Evolutionary conservation across 805 yeast species (phyloP).

Genomic region (Pichia manshurica): DNA sequence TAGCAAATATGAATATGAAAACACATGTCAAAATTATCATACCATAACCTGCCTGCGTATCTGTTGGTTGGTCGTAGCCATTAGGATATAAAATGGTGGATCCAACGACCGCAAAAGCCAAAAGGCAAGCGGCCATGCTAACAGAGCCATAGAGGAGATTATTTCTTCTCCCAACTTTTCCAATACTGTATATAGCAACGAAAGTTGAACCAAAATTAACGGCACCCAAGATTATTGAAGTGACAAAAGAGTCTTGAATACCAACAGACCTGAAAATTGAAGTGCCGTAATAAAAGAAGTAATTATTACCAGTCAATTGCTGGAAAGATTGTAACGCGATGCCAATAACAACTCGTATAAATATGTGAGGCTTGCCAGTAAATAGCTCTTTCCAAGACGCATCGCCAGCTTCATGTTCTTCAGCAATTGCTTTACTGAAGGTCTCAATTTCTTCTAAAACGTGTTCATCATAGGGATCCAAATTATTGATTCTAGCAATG

Average conservation of each 20-base stretch:
- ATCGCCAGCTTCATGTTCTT: slow-evolving; percentile 53
- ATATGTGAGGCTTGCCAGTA: slow-evolving; percentile 55
- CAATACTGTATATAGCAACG: slow-evolving; percentile 46
- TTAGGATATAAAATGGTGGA: slow-evolving; percentile 39
- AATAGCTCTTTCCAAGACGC: slow-evolving; percentile 60
- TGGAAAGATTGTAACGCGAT: slow-evolving; percentile 51
- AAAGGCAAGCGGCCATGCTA: slow-evolving; percentile 49
- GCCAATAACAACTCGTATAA: slow-evolving; percentile 49
- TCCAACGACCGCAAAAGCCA: slow-evolving; percentile 57
- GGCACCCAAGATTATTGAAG: slow-evolving; percentile 49
- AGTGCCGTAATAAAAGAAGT: slow-evolving; percentile 61
- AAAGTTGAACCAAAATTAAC: slow-evolving; percentile 53
- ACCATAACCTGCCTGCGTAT: slow-evolving; percentile 48
- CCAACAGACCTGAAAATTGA: slow-evolving; percentile 54
- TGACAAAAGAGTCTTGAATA: slow-evolving; percentile 45
- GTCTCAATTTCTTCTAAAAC: slow-evolving; percentile 46
- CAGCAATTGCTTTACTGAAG: slow-evolving; percentile 53
- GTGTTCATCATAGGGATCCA: slow-evolving; percentile 44
- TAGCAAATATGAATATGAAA: slow-evolving; percentile 60
- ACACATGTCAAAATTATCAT: slow-evolving; percentile 62
- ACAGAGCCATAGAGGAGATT: slow-evolving; percentile 45
- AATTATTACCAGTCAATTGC: slow-evolving; percentile 58
- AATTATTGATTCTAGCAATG: slow-evolving; percentile 53
- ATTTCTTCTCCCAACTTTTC: slow-evolving; percentile 47
- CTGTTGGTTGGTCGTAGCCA: slow-evolving; percentile 34